Percentiles rank a stretch among this genome's conserved stretches.
Evolutionary conservation across 2,329 filamentous ascomycete species (phyloP).

Genomic region (Pestalotiopsis sp.): DNA sequence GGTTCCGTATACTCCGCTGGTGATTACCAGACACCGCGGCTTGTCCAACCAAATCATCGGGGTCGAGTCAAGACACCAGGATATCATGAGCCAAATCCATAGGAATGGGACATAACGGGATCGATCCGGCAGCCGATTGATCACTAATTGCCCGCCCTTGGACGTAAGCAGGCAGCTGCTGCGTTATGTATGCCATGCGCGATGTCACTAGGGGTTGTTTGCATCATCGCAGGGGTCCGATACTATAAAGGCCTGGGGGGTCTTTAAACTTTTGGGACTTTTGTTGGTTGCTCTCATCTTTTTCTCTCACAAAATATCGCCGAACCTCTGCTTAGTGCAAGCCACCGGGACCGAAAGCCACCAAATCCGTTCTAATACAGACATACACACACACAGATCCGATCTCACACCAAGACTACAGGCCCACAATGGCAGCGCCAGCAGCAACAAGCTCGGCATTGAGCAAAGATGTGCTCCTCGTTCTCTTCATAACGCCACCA

Average conservation of each 20-base stretch:
- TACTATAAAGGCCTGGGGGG: background rate
- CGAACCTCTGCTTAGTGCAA: background rate
- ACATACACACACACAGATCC: background rate
- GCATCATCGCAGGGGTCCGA: background rate
- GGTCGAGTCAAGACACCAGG: no score
- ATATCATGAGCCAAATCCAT: no score
- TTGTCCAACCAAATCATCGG: background rate
- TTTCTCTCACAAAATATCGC: background rate
- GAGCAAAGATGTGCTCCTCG: constrained; percentile 40
- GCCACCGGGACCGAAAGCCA: background rate
- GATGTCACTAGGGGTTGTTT: no score
- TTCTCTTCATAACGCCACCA: constrained; percentile 34
- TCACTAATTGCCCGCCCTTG: no score
- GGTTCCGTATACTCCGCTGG: background rate
- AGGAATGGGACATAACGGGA: no score
- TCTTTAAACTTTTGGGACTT: background rate
- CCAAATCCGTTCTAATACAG: background rate
- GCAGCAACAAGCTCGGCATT: constrained; percentile 9
- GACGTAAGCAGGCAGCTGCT: no score
- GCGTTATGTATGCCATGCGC: no score
- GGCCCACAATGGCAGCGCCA: background rate
- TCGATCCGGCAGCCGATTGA: no score
- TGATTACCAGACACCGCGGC: background rate
- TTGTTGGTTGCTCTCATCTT: background rate
- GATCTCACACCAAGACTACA: background rate